A percentile compares a stretch with the other conserved stretches of the same genome.
Conservation (phyloP, 2,329 filamentous ascomycete species). For the Cladosporium colombiae region DNA sequence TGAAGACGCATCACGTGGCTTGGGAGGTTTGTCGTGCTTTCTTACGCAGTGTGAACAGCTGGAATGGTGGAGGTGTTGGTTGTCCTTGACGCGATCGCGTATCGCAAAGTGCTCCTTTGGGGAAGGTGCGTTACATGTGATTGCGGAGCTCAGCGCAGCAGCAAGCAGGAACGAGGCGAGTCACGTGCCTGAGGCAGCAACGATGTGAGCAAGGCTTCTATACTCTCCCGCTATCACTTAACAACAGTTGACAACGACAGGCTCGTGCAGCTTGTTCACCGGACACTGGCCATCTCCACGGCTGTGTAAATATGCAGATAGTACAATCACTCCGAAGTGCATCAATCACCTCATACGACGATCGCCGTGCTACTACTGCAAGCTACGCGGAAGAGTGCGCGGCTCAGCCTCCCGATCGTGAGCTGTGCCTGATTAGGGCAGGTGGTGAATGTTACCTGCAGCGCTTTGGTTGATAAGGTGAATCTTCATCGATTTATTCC, state of each 20-base stretch:
- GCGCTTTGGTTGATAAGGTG: not conserved
- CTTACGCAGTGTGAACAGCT: not conserved
- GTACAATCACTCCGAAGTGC: not conserved
- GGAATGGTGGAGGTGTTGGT: not conserved
- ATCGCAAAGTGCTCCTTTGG: not conserved
- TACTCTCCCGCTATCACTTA: not conserved
- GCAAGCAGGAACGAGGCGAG: not conserved
- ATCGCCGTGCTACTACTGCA: not conserved
- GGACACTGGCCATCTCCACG: not conserved
- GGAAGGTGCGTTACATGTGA: constrained; percentile 5
- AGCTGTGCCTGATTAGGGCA: constrained; percentile 3
- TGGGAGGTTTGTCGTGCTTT: not conserved
- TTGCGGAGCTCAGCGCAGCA: not conserved
- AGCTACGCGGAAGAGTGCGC: not conserved
- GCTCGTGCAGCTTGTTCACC: not conserved
- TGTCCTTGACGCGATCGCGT: not conserved
- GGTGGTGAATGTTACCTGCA: not conserved
- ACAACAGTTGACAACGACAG: not conserved
- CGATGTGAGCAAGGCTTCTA: not conserved
- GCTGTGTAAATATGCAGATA: not conserved
- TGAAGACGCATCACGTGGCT: constrained; percentile 2
- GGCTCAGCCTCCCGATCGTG: constrained; percentile 4
- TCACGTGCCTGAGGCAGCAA: not conserved
- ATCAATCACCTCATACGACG: not conserved
- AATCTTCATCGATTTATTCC: not conserved